A percentile compares a stretch with the other conserved stretches of the same genome.
These are phyloP conservation scores for Apiospora pterosperma DNA, from an alignment of 2,329 filamentous ascomycete genomes.

Conservation along the genomic window DNA sequence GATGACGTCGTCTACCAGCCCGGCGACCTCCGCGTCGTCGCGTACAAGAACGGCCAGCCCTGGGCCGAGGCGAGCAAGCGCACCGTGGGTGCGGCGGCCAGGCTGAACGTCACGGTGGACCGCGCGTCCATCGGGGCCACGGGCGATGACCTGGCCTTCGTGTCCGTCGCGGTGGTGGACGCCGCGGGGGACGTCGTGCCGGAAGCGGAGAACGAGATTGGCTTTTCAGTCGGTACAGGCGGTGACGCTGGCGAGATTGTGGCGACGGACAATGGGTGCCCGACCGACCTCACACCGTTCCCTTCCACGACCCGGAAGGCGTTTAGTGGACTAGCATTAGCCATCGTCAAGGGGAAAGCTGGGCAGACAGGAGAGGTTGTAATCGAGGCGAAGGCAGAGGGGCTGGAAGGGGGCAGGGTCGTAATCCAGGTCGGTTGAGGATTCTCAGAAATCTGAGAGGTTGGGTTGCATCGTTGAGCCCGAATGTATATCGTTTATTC, in stretches of 20 bases:
- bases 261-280: constrained; percentile 50
- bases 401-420: not conserved
- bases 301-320: constrained; percentile 35
- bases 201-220: constrained; percentile 36
- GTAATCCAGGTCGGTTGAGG: not conserved
- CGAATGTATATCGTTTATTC: not conserved
- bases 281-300: constrained; percentile 40
- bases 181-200: constrained; percentile 39
- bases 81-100: constrained; percentile 38
- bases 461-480: not conserved
- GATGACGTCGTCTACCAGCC: constrained; percentile 45
- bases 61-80: constrained; percentile 41
- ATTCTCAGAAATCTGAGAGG: not conserved
- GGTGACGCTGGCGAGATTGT: constrained; percentile 42
- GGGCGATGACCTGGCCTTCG: constrained; percentile 43
- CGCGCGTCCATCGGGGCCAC: constrained; percentile 34
- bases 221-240: constrained; percentile 39
- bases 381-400: constrained; percentile 8
- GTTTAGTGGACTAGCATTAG: constrained; percentile 37
- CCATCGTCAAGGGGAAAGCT: constrained; percentile 31
- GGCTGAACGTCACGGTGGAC: constrained; percentile 37
- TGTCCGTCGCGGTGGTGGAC: constrained; percentile 44
- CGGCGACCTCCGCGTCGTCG: constrained; percentile 43
- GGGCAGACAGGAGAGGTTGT: constrained; percentile 21
- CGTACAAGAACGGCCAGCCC: constrained; percentile 42